Evolutionary conservation across 192 early-diverging fungal species (phyloP).

Genomic region (Coemansia sp.): DNA sequence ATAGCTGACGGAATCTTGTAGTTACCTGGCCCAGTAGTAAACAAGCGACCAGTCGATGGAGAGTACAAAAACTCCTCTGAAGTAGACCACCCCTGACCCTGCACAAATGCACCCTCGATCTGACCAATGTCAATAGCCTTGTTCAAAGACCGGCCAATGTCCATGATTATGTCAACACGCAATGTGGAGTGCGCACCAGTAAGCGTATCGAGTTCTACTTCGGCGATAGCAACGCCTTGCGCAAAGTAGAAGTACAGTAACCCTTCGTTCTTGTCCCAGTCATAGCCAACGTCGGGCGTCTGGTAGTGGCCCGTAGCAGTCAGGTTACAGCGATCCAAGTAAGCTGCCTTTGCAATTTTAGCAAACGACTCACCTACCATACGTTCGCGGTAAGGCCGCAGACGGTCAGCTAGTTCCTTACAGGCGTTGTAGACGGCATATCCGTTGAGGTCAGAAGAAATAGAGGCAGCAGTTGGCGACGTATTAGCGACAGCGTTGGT

Average conservation of each 20-base stretch:
- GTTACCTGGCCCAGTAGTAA: conserved; percentile 81
- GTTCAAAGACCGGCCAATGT: conserved; percentile 83
- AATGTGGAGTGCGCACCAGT: conserved; percentile 78
- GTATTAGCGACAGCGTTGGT: conserved; percentile 81
- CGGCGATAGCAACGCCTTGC: conserved; percentile 75
- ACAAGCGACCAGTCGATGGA: conserved; percentile 67
- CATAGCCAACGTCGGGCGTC: conserved; percentile 76
- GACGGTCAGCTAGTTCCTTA: conserved; percentile 66
- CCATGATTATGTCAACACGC: conserved; percentile 82
- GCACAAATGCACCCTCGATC: conserved; percentile 87
- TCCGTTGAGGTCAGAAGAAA: conserved; percentile 82
- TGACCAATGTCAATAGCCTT: conserved; percentile 88
- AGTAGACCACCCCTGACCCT: conserved; percentile 85
- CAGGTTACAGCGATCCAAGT: conserved; percentile 79
- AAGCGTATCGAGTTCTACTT: conserved; percentile 85
- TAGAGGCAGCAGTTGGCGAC: conserved; percentile 77
- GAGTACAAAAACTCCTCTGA: conserved; percentile 80
- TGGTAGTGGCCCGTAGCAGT: conserved; percentile 85
- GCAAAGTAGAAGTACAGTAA: conserved; percentile 83
- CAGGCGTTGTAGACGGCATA: conserved; percentile 82
- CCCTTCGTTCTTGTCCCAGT: conserved; percentile 73
- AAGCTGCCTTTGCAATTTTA: conserved; percentile 63
- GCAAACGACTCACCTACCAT: conserved; percentile 58
- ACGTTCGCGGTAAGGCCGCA: conserved; percentile 71
- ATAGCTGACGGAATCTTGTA: conserved; percentile 90